Evolutionary conservation across 2,329 filamentous ascomycete genomes (phyloP).

Genomic region (Exophiala sideris): DNA sequence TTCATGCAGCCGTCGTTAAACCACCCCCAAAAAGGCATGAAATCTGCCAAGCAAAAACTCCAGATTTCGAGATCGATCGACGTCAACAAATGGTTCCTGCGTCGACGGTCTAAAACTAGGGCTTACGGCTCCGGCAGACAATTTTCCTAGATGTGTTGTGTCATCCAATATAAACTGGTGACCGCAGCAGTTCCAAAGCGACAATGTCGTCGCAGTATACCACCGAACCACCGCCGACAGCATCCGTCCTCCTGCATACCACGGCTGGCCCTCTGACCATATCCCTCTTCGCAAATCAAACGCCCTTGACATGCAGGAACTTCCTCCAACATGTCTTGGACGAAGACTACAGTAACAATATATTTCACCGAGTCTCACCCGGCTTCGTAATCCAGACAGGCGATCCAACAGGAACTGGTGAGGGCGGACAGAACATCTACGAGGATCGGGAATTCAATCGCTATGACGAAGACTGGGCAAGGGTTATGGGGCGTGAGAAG

Average conservation of each 20-base stretch:
- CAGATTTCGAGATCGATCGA: too few relatives aligned
- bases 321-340: slow-evolving; percentile 94
- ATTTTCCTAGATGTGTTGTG: too few relatives aligned
- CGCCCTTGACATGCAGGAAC: slow-evolving; percentile 85
- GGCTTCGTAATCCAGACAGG: slow-evolving; percentile 93
- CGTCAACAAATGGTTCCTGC: too few relatives aligned
- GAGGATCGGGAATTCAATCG: slow-evolving; percentile 59
- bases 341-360: slow-evolving; percentile 89
- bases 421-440: slow-evolving; percentile 85
- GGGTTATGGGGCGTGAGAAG: slow-evolving; percentile 49
- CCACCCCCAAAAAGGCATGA: too few relatives aligned
- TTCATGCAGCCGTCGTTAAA: too few relatives aligned
- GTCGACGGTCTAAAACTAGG: too few relatives aligned
- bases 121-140: too few relatives aligned
- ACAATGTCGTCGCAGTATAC: slow-evolving; percentile 87
- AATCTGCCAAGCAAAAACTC: too few relatives aligned
- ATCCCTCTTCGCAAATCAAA: slow-evolving; percentile 93
- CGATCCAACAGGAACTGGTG: slow-evolving; percentile 77
- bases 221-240: slow-evolving; percentile 90
- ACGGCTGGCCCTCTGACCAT: slow-evolving; percentile 84
- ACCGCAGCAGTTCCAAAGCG: neutral
- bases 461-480: slow-evolving; percentile 50
- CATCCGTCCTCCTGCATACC: slow-evolving; percentile 85
- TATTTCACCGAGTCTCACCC: slow-evolving; percentile 89
- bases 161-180: neutral